Evolutionary conservation across 2,329 filamentous ascomycete species (phyloP), one percentile per base, ranked within the genome.

Genomic region (Mycosphaerelloides madeirae): DNA sequence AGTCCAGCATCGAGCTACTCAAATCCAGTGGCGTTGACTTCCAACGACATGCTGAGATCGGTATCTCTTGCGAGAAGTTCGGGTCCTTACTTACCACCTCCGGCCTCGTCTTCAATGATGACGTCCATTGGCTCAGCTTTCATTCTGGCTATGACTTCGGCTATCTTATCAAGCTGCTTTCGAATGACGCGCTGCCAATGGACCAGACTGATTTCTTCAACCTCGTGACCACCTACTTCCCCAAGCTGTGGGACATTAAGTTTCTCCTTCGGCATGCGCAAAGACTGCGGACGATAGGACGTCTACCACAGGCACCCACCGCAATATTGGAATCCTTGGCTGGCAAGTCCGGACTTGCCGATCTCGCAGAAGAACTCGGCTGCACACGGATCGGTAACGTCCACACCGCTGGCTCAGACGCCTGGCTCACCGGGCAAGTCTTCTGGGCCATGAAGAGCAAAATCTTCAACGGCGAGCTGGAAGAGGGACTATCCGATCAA

Each of bases 71-170:
- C 1, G 78, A 84, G 50, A 84, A 89, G 42, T 98, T 98, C 62
- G 93, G 90, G 3, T 81, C 90, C 1, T 75, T 95, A 20, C 77
- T 98, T 50, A 95, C 95, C 44, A 90, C 87, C 38, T 97, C 93
- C 1, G 93, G 93, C 7, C 77, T 98, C 35, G 88, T 94, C 11
- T 84, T 93, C 59, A 81, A 87, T 53, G 83, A 93, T 31, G 83
- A 94, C 46, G 86, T 96, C 43, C 84, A 88, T 65, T 98, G 93
- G 93, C 87, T 98, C 53, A 95, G 88, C 3, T 97, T 97, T 70
- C 93, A 98, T 66, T 93, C 88, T 20, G 93, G 91, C 49, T 98
- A 98, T 68, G 93, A 98, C 71, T 97, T 98, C 68, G 93, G 90
- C 38, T 97, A 97, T 62, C 75, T 98, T 36, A 90, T 94, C 62